Conservation (phyloP, 495 filamentous ascomycete species). For the Massariosphaeria phaeospora region DNA sequence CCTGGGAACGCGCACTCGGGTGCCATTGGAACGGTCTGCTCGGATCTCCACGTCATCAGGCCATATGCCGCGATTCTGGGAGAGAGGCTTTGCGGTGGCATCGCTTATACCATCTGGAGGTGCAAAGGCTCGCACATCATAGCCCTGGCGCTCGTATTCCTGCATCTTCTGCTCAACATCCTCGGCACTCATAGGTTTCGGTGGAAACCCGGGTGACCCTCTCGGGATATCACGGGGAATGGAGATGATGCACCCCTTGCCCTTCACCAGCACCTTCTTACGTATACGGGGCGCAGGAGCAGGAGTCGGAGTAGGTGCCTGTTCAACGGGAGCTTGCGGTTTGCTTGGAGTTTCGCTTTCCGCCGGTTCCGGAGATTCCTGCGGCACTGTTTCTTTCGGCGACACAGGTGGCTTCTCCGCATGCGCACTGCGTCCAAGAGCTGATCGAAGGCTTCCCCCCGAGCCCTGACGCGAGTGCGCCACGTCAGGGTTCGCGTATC, state of each 20-base stretch:
- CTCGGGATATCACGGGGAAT: constrained; percentile 33
- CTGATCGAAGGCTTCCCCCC: constrained; percentile 9
- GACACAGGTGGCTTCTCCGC: constrained; percentile 15
- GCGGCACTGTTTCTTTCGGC: neutral
- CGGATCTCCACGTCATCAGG: constrained; percentile 60
- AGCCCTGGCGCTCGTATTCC: constrained; percentile 70
- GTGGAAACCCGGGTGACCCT: constrained; percentile 33
- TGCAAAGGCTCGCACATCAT: constrained; percentile 66
- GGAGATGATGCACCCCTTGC: constrained; percentile 36
- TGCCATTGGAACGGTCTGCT: constrained; percentile 50
- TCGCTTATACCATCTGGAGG: constrained; percentile 5
- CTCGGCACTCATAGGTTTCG: constrained; percentile 54
- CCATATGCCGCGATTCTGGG: constrained; percentile 66
- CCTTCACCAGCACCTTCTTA: constrained; percentile 37
- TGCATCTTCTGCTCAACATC: constrained; percentile 63
- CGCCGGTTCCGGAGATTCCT: constrained; percentile 1
- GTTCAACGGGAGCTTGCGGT: neutral
- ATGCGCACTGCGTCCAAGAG: constrained; percentile 6
- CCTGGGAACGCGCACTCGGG: constrained; percentile 71
- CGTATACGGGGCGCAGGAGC: constrained; percentile 27
- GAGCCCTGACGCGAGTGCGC: constrained; percentile 25
- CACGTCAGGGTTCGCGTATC: constrained; percentile 21
- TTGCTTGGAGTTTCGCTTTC: constrained; percentile 15
- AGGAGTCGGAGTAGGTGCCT: neutral
- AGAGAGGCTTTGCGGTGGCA: neutral